phyloP scores from a whole-genome alignment of 176 grass and related monocot genomes.

The Phoenix roebelenii region DNA sequence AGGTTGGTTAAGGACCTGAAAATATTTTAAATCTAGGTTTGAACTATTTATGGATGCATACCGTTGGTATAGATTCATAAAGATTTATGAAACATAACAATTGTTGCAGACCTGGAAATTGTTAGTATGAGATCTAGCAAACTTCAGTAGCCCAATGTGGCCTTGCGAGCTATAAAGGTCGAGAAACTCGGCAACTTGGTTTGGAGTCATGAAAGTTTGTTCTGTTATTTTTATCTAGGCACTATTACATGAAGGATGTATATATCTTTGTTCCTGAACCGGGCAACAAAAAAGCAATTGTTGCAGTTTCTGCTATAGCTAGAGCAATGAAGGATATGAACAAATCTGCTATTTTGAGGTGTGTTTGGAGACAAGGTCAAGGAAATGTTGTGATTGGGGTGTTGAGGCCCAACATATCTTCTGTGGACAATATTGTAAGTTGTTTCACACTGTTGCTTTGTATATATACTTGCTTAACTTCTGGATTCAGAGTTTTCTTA shows the following conservation, averaged over 20 bases:
- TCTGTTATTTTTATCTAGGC: slow-evolving; percentile 31
- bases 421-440: slow-evolving; percentile 60
- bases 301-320: slow-evolving; percentile 65
- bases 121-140: no score
- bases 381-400: slow-evolving; percentile 69
- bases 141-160: no score
- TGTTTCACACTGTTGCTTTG: neutral
- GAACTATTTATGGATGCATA: no score
- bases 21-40: no score
- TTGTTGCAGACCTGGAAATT: no score
- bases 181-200: slow-evolving; percentile 2
- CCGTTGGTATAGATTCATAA: no score
- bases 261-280: slow-evolving; percentile 83
- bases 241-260: slow-evolving; percentile 87
- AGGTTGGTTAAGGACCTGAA: no score
- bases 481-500: no score
- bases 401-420: slow-evolving; percentile 83
- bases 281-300: slow-evolving; percentile 55
- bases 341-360: slow-evolving; percentile 74
- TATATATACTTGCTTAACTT: no score
- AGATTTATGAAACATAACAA: no score
- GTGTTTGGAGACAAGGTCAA: slow-evolving; percentile 80
- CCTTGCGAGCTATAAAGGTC: neutral
- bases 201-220: neutral
- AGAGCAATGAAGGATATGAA: slow-evolving; percentile 75